These are phyloP conservation scores for Pythium aquatile DNA, from an alignment of 352 stramenopile species.

Conservation along the genomic window DNA sequence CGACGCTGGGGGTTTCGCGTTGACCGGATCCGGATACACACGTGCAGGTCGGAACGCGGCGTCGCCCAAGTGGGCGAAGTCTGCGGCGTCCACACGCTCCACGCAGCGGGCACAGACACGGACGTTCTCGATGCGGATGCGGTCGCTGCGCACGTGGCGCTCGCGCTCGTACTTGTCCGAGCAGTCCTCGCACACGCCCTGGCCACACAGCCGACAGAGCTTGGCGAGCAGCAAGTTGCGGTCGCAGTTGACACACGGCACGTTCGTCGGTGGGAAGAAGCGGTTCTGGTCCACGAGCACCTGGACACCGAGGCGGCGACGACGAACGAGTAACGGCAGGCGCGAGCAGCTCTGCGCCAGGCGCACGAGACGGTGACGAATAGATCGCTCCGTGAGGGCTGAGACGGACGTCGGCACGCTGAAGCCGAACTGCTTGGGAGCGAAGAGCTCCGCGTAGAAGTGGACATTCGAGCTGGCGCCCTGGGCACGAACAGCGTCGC, in stretches of 20 bases:
- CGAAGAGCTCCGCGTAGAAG: conserved; percentile 31
- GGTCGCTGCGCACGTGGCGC: conserved; percentile 13
- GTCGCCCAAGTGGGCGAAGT: conserved; percentile 44
- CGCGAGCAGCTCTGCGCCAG: conserved; percentile 24
- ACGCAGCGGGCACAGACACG: conserved; percentile 58
- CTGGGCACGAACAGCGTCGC: neutral
- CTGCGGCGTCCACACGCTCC: conserved; percentile 46
- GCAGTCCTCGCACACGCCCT: conserved; percentile 56
- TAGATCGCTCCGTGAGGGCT: conserved; percentile 7
- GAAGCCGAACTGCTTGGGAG: conserved; percentile 23
- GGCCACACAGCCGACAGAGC: conserved; percentile 61
- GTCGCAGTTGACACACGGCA: conserved; percentile 55
- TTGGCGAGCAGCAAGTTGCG: conserved; percentile 47
- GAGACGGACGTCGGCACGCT: conserved; percentile 8
- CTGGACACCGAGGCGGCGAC: conserved; percentile 56
- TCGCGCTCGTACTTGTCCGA: conserved; percentile 35
- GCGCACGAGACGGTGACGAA: conserved; percentile 19
- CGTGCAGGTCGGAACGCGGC: conserved; percentile 27
- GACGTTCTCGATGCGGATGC: conserved; percentile 29
- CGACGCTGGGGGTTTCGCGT: conserved; percentile 24
- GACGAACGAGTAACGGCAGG: conserved; percentile 47
- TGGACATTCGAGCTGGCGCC: conserved; percentile 15
- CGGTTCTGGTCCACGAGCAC: conserved; percentile 41
- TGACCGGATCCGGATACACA: conserved; percentile 10
- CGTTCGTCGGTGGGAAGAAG: conserved; percentile 47